Base-by-base conservation (phyloP, 768 basidiomycete genomes). In the Lactifluus subvellereus region DNA sequence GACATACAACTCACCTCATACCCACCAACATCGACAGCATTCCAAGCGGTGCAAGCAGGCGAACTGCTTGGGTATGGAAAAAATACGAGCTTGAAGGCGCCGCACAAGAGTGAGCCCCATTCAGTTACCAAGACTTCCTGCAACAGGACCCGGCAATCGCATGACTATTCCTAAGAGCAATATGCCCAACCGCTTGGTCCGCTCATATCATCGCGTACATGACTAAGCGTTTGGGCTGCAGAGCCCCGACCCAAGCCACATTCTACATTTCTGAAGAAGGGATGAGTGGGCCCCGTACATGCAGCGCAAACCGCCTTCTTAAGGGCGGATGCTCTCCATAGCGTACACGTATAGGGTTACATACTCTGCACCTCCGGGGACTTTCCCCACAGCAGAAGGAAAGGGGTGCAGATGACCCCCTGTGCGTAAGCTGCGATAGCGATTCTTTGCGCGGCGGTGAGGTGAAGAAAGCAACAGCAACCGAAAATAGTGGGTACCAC, bases 161-260 rank as follows among this genome's bases (percentile, higher is more conserved):
- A 91, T 91, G 82, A 88, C 89, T 91, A 72, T 90, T 76, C 79
- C 85, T 86, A 91, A 87, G 89, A 91, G 88, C 80, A 91, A 89
- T 83, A 70, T 74, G 71, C 67, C 75, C 79, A 79, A 73, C 22
- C 73, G 72, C 71, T 73, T 76, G 70, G 73, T 71, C 73, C 72
- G 83, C 89, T 91, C 89, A 71, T 89, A 84, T 91, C 89, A 89
- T 89, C 77, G 87, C 86, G 76, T 74, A 45, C 73, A 73, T 70
- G 73, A 75, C 69, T 79, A 80, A 79, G 76, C 76, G 54, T 69
- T 70, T 75, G 77, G 74, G 70, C 71, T 30, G 59, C 66, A 67
- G 64, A 67, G 65, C 64, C 66, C 64, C 66, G 20, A 47, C 58
- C 71, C 70, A 64, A 62, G 67, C 70, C 64, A 51, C 56, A 59